Conservation (phyloP, 78 protist genomes). For the Cavenderia fasciculata region DNA sequence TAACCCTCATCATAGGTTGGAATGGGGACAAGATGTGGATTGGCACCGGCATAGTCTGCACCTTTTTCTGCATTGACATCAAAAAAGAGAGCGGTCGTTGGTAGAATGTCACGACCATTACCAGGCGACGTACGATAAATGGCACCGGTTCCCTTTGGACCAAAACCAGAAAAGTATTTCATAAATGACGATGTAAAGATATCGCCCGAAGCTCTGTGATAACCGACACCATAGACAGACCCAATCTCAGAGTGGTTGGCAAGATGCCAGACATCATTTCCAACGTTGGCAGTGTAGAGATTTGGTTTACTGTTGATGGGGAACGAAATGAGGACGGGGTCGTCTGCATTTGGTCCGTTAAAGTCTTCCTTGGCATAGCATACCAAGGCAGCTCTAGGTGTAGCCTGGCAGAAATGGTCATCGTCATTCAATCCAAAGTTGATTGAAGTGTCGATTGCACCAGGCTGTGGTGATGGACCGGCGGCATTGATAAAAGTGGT, state of each 20-base stretch:
- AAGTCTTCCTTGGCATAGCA: background rate
- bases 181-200: slow-evolving; percentile 1
- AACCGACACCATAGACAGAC: slow-evolving; percentile 36
- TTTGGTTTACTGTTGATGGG: background rate
- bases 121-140: background rate
- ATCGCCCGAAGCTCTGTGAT: background rate
- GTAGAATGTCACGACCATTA: too few relatives aligned
- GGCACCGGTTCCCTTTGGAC: slow-evolving; percentile 50
- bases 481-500: background rate
- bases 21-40: background rate
- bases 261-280: slow-evolving; percentile 11
- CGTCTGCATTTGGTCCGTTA: slow-evolving; percentile 23
- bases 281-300: slow-evolving; percentile 8
- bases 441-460: background rate
- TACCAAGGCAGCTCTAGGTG: slow-evolving; percentile 5
- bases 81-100: background rate
- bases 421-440: slow-evolving; percentile 3
- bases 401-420: background rate
- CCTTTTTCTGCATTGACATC: background rate
- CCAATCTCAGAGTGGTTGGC: slow-evolving; percentile 8
- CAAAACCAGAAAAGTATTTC: slow-evolving; percentile 35
- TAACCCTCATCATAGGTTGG: slow-evolving; percentile 4
- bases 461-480: background rate
- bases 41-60: slow-evolving; percentile 5
- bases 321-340: slow-evolving; percentile 25